Conservation (phyloP, 2,329 filamentous ascomycete genomes). For the Ilyonectria sp. region DNA sequence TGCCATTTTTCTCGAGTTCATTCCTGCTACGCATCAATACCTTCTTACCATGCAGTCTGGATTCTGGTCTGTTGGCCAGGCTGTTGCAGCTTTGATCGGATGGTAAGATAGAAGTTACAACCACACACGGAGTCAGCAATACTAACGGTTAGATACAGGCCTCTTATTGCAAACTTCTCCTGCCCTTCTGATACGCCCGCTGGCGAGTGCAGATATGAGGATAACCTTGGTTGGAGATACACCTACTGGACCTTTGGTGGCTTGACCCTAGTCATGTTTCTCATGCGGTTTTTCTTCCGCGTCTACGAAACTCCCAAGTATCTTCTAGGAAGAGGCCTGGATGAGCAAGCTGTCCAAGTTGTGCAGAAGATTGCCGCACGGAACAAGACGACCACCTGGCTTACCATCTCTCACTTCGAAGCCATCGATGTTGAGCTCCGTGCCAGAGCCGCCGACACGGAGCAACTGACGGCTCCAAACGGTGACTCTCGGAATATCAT, state of each 20-base stretch:
- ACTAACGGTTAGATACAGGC: conserved; percentile 1
- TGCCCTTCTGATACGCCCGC: conserved; percentile 45
- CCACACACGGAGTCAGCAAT: background rate
- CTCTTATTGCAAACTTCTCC: conserved; percentile 44
- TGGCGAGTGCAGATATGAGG: conserved; percentile 44
- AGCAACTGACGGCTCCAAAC: conserved; percentile 1
- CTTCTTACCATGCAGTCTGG: conserved; percentile 58
- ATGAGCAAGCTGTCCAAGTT: conserved; percentile 25
- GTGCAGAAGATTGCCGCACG: conserved; percentile 32
- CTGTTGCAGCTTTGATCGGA: conserved; percentile 52
- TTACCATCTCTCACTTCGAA: conserved; percentile 28
- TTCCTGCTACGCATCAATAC: conserved; percentile 58
- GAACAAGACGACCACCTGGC: conserved; percentile 28
- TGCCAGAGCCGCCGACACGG: background rate
- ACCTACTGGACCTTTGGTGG: conserved; percentile 30
- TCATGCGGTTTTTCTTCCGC: conserved; percentile 24
- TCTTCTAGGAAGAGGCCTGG: conserved; percentile 30
- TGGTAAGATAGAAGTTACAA: conserved; percentile 39
- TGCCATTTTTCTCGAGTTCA: conserved; percentile 60
- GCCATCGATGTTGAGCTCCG: conserved; percentile 15
- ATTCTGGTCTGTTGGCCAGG: conserved; percentile 58
- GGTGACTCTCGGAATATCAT: conserved; percentile 17
- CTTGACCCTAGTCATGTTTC: conserved; percentile 2
- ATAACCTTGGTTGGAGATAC: conserved; percentile 60
- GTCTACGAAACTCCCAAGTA: conserved; percentile 35